phyloP scores from a whole-genome alignment of 2,329 filamentous ascomycete species.

The Rutstroemia sp. region DNA sequence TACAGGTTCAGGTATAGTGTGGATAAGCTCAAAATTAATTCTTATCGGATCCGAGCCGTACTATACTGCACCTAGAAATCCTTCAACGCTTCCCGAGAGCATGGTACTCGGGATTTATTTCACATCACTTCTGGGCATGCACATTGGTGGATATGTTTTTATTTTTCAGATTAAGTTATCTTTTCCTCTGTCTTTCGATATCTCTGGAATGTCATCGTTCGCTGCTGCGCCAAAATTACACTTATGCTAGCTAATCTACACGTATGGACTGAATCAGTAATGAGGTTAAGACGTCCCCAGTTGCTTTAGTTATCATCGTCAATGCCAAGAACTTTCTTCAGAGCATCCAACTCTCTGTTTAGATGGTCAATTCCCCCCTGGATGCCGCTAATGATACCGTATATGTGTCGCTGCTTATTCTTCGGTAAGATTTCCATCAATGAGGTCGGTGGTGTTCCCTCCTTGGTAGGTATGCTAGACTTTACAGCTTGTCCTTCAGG shows the following conservation, averaged over 20 bases:
- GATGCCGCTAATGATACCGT: conserved; percentile 26
- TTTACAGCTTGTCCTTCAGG: conserved; percentile 7
- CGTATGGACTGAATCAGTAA: not conserved
- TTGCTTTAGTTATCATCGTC: conserved; percentile 17
- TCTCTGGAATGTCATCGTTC: not conserved
- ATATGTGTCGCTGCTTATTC: conserved; percentile 27
- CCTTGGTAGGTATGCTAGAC: conserved; percentile 18
- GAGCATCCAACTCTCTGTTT: conserved; percentile 23
- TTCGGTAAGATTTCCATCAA: conserved; percentile 28
- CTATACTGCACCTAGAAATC: not conserved
- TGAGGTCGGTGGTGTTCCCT: conserved; percentile 16
- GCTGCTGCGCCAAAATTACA: not conserved
- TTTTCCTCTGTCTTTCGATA: too few relatives aligned
- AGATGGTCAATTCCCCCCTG: conserved; percentile 29
- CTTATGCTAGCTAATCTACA: not conserved
- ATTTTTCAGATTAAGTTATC: too few relatives aligned
- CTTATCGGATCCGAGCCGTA: not conserved
- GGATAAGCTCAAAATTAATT: not conserved
- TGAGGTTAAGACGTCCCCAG: not conserved
- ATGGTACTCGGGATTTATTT: too few relatives aligned
- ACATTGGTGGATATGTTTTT: too few relatives aligned
- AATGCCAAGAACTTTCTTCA: conserved; percentile 27
- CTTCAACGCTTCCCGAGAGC: not conserved
- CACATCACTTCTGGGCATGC: too few relatives aligned
- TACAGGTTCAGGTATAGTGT: not conserved